These are phyloP conservation scores for Polychytrium aggregatum DNA, from an alignment of 192 early-diverging fungal species.

Conservation along the genomic window DNA sequence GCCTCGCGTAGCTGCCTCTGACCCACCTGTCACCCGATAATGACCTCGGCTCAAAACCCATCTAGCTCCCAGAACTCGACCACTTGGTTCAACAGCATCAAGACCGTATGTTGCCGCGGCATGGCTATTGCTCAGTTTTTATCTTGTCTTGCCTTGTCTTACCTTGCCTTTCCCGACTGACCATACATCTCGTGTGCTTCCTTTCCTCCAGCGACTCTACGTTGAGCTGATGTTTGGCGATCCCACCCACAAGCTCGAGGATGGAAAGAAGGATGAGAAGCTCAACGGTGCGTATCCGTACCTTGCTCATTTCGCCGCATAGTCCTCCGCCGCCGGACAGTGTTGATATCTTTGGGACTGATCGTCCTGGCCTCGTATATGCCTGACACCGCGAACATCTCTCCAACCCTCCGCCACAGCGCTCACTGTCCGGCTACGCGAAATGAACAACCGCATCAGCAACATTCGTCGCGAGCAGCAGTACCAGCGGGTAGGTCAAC, in stretches of 20 bases:
- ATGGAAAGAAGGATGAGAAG: conserved; percentile 27
- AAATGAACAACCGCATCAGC: conserved; percentile 70
- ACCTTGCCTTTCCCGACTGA: not conserved
- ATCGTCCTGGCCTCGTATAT: not conserved
- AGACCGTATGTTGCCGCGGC: conserved; percentile 41
- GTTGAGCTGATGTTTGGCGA: conserved; percentile 63
- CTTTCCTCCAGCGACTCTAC: conserved; percentile 22
- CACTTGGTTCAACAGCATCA: conserved; percentile 61
- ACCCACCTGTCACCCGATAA: no score
- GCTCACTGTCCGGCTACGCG: conserved; percentile 57
- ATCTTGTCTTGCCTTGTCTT: not conserved
- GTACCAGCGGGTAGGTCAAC: conserved; percentile 66
- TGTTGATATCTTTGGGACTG: not conserved
- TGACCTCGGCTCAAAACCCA: no score
- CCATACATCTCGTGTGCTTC: not conserved
- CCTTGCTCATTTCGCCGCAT: not conserved
- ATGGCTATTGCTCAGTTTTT: conserved; percentile 1
- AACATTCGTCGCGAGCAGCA: conserved; percentile 81
- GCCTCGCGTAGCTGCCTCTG: no score
- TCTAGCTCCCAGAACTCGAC: conserved; percentile 26
- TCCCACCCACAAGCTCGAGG: conserved; percentile 34
- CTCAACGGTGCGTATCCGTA: conserved; percentile 19
- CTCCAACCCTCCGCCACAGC: no score
- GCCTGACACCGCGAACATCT: no score
- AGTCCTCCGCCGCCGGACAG: not conserved